Evolutionary conservation across 1,284 basidiomycete genomes (phyloP).

Genomic region (Cryptococcus sp.): DNA sequence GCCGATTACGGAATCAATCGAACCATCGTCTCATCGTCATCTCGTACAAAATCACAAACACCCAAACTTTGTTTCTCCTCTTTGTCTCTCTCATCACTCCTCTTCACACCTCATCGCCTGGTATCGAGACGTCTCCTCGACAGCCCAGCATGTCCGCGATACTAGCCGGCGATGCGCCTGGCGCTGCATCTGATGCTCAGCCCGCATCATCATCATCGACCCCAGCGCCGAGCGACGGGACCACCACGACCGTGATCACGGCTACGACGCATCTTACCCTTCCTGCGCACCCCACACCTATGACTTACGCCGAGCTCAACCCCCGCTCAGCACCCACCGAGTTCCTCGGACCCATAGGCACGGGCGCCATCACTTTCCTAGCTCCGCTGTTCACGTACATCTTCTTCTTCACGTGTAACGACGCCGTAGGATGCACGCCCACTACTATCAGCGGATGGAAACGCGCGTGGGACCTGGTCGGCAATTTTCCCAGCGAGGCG

Average conservation of each 20-base stretch:
- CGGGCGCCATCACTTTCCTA: slow-evolving; percentile 68
- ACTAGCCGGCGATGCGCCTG: neutral
- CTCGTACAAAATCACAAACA: neutral
- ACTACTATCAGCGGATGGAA: slow-evolving; percentile 20
- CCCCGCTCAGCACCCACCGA: slow-evolving; percentile 66
- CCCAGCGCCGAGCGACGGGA: slow-evolving; percentile 9
- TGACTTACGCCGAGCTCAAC: slow-evolving; percentile 53
- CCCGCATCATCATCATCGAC: neutral
- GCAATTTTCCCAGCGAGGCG: slow-evolving; percentile 37
- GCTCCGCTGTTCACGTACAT: slow-evolving; percentile 76
- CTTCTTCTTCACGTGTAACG: slow-evolving; percentile 84
- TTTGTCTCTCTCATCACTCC: neutral
- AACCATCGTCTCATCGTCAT: too few species aligned
- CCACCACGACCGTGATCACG: slow-evolving; percentile 48
- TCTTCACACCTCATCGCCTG: too few species aligned
- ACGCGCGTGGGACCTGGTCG: slow-evolving; percentile 17
- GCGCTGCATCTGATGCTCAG: neutral
- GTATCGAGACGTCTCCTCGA: too few species aligned
- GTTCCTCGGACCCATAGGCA: slow-evolving; percentile 83
- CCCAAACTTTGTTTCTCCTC: slow-evolving; percentile 1
- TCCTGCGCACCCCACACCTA: slow-evolving; percentile 43
- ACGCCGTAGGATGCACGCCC: slow-evolving; percentile 69
- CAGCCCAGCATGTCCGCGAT: too few species aligned
- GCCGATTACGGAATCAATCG: too few species aligned
- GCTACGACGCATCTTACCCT: slow-evolving; percentile 48